Conservation (phyloP, 2,329 filamentous ascomycete genomes). For the Dactylellina cionopaga region DNA sequence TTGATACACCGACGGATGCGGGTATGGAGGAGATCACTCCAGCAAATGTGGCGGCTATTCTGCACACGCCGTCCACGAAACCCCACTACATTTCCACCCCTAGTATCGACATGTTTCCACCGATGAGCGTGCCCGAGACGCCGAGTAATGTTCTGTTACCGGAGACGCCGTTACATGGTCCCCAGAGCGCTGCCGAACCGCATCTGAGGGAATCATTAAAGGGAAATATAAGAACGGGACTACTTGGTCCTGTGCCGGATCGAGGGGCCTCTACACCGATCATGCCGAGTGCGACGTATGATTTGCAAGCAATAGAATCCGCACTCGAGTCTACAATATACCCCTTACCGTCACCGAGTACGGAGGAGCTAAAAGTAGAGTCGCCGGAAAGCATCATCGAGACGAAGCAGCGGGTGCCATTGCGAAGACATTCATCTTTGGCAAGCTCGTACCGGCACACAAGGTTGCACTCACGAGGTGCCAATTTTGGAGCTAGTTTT, state of each 20-base stretch:
- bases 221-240: background rate
- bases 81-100: slow-evolving; percentile 34
- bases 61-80: slow-evolving; percentile 13
- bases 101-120: slow-evolving; percentile 22
- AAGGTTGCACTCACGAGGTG: slow-evolving; percentile 81
- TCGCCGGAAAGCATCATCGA: slow-evolving; percentile 24
- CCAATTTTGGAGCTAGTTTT: slow-evolving; percentile 81
- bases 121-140: slow-evolving; percentile 27
- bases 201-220: slow-evolving; percentile 1
- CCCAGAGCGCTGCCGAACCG: background rate
- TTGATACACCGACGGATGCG: slow-evolving; percentile 14
- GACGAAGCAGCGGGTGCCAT: slow-evolving; percentile 24
- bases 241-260: slow-evolving; percentile 16
- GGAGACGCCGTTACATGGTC: slow-evolving; percentile 37
- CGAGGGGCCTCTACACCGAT: slow-evolving; percentile 38
- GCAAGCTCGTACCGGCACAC: slow-evolving; percentile 66
- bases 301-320: slow-evolving; percentile 40
- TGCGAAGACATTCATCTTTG: slow-evolving; percentile 39
- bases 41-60: slow-evolving; percentile 21
- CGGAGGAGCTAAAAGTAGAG: slow-evolving; percentile 34
- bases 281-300: slow-evolving; percentile 44
- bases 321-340: slow-evolving; percentile 44
- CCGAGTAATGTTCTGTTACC: slow-evolving; percentile 35
- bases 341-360: slow-evolving; percentile 39
- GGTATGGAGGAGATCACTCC: slow-evolving; percentile 8